A percentile compares a stretch with the other conserved stretches of the same genome.
Conservation (phyloP, 805 yeast species). For the Wickerhamiella nectarea region DNA sequence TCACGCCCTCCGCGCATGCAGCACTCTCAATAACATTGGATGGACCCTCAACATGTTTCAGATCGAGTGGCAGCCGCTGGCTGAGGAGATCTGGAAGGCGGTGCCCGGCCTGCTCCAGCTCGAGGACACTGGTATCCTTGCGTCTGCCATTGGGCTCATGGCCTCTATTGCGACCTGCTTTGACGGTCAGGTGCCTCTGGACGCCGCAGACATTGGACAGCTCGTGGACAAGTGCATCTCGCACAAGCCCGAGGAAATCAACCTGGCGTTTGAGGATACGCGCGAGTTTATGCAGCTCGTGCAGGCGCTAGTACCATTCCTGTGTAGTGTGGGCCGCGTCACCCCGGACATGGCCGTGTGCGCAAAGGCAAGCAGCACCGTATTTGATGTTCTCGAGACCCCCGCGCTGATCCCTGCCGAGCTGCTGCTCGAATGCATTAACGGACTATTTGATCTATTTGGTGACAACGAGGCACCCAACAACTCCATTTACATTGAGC, state of each 20-base stretch:
- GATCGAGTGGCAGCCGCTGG: constrained; percentile 29
- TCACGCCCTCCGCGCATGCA: constrained; percentile 42
- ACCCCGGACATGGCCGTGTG: background rate
- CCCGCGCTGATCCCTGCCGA: constrained; percentile 25
- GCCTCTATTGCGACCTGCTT: constrained; percentile 19
- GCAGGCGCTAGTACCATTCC: constrained; percentile 1
- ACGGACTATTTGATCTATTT: constrained; percentile 62
- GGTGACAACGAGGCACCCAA: constrained; percentile 59
- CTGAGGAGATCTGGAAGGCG: constrained; percentile 22
- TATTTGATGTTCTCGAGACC: constrained; percentile 12
- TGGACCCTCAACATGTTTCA: constrained; percentile 17
- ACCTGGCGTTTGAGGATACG: constrained; percentile 7
- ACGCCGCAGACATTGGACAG: background rate
- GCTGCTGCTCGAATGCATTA: constrained; percentile 45
- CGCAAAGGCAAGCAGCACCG: constrained; percentile 4
- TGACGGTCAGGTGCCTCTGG: constrained; percentile 15
- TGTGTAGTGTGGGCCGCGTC: background rate
- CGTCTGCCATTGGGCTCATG: constrained; percentile 17
- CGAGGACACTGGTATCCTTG: constrained; percentile 22
- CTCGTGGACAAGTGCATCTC: constrained; percentile 3
- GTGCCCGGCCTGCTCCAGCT: constrained; percentile 15
- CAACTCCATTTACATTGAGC: constrained; percentile 46
- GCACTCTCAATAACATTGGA: constrained; percentile 50
- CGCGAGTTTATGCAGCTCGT: constrained; percentile 1
- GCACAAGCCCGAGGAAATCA: constrained; percentile 2